These are phyloP conservation scores for Blyttiomyces sp. DNA, from an alignment of 371 early-diverging fungal genomes.

Conservation along the genomic window DNA sequence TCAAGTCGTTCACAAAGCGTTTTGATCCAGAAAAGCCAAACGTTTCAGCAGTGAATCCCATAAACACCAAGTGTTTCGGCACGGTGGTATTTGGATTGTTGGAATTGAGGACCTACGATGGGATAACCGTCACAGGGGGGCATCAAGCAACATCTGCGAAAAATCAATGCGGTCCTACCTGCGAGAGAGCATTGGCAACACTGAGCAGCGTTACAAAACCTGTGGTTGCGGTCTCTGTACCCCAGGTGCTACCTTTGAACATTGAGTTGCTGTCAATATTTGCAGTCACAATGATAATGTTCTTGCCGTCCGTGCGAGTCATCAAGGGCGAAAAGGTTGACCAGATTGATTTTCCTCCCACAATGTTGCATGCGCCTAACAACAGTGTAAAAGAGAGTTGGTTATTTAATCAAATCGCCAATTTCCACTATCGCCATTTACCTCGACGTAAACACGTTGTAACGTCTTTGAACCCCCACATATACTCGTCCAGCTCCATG, in stretches of 20 bases:
- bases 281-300: constrained; percentile 65
- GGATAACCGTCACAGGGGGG: no score
- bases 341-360: constrained; percentile 72
- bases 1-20: constrained; percentile 73
- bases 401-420: not conserved
- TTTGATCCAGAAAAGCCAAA: constrained; percentile 81
- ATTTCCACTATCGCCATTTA: constrained; percentile 11
- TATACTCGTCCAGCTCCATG: constrained; percentile 65
- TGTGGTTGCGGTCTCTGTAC: constrained; percentile 35
- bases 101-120: no score
- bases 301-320: constrained; percentile 51
- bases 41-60: constrained; percentile 68
- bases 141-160: not conserved
- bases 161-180: constrained; percentile 32
- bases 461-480: constrained; percentile 69
- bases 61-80: constrained; percentile 59
- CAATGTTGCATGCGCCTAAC: constrained; percentile 63
- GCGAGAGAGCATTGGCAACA: constrained; percentile 68
- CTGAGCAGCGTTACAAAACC: constrained; percentile 64
- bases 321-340: constrained; percentile 61
- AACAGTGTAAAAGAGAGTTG: not conserved
- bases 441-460: constrained; percentile 68
- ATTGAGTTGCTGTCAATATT: constrained; percentile 65
- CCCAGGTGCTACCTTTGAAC: constrained; percentile 54
- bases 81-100: no score